Evolutionary conservation across 768 basidiomycete genomes (phyloP).

Genomic region (Pholiota conissans): DNA sequence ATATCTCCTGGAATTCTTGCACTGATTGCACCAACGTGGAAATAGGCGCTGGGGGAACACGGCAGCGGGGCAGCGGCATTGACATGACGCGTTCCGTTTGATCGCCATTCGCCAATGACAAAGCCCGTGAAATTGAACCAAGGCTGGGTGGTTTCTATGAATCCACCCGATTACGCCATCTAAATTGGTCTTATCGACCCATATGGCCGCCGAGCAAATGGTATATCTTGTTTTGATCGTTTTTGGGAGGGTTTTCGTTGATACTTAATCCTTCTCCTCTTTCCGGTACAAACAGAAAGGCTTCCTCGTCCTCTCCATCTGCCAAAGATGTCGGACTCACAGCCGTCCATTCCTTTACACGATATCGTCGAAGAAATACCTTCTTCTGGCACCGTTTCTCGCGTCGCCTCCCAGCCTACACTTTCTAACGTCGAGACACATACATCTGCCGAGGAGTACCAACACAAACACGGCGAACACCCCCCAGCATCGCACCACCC

Average conservation of each 20-base stretch:
- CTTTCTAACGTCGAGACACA: background rate
- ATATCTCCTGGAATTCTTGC: background rate
- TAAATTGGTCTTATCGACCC: conserved; percentile 3
- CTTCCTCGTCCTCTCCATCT: conserved; percentile 14
- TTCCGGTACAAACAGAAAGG: background rate
- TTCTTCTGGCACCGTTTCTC: conserved; percentile 18
- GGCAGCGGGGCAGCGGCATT: background rate
- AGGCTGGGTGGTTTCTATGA: background rate
- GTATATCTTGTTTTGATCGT: conserved; percentile 23
- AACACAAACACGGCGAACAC: conserved; percentile 6
- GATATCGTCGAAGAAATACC: conserved; percentile 19
- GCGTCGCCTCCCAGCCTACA: conserved; percentile 18
- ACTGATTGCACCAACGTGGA: background rate
- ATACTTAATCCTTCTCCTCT: background rate
- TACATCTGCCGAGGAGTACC: background rate
- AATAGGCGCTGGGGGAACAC: background rate
- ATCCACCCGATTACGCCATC: conserved; percentile 2
- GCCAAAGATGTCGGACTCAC: conserved; percentile 14
- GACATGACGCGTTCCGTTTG: background rate
- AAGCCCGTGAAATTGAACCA: conserved; percentile 3
- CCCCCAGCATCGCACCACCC: conserved; percentile 14
- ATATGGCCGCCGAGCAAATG: background rate
- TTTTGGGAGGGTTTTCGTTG: background rate
- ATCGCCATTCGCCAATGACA: background rate
- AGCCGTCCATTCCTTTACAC: conserved; percentile 11